Evolutionary conservation across 1,139 yeast genomes (phyloP).

Genomic region (Kodamaea fungicola): DNA sequence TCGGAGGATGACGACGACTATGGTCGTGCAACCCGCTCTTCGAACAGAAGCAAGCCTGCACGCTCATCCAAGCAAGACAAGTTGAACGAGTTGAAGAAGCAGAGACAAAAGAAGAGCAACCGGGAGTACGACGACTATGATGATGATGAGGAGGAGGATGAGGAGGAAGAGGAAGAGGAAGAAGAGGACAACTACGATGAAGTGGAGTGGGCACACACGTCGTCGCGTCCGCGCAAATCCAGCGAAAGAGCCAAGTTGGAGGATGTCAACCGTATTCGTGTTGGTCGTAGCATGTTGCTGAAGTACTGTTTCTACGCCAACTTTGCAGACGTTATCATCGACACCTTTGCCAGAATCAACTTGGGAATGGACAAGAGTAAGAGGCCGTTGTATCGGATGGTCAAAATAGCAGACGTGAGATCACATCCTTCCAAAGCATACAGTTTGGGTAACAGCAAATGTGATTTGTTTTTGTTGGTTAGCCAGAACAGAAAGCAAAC

Average conservation of each 20-base stretch:
- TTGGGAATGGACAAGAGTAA: conserved; percentile 68
- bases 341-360: conserved; percentile 79
- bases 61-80: conserved; percentile 45
- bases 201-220: conserved; percentile 6
- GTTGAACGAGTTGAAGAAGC: conserved; percentile 79
- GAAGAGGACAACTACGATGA: conserved; percentile 41
- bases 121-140: conserved; percentile 26
- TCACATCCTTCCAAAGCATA: conserved; percentile 54
- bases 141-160: conserved; percentile 26
- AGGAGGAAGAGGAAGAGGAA: conserved; percentile 41
- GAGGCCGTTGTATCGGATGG: conserved; percentile 75
- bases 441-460: conserved; percentile 49
- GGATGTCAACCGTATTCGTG: conserved; percentile 67
- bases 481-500: conserved; percentile 66
- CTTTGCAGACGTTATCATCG: conserved; percentile 64
- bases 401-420: conserved; percentile 66
- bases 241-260: conserved; percentile 39
- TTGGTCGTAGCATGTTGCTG: conserved; percentile 74
- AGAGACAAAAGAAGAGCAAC: conserved; percentile 64
- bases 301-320: conserved; percentile 81
- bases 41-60: conserved; percentile 19
- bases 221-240: conserved; percentile 21
- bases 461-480: conserved; percentile 61
- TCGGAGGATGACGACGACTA: conserved; percentile 20
- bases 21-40: conserved; percentile 26